Conservation (phyloP, 2,329 filamentous ascomycete species). For the Penicillium sp. region DNA sequence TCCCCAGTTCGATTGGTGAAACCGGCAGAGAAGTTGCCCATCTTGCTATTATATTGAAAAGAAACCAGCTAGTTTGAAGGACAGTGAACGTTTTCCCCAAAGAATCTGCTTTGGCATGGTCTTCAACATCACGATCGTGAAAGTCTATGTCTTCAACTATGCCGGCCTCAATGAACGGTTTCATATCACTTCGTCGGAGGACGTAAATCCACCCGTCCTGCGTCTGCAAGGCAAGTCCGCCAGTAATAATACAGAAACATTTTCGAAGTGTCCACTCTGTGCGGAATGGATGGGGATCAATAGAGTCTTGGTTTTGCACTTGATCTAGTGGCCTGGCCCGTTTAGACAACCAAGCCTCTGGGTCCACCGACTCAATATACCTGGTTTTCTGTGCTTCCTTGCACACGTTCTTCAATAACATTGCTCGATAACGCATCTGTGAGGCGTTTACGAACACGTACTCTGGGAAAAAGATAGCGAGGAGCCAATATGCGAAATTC, state of each 20-base stretch:
- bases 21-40: not conserved
- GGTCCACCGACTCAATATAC: not conserved
- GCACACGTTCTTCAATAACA: not conserved
- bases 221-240: conserved; percentile 3
- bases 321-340: not conserved
- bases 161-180: conserved; percentile 10
- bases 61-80: conserved; percentile 14
- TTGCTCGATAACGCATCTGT: not conserved
- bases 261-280: not conserved
- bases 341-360: not conserved
- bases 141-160: not conserved
- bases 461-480: not conserved
- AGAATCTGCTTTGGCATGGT: conserved; percentile 17
- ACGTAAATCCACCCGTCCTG: conserved; percentile 9
- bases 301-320: not conserved
- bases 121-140: conserved; percentile 11
- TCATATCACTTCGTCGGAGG: conserved; percentile 4
- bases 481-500: not conserved
- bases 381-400: not conserved
- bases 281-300: not conserved
- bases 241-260: not conserved
- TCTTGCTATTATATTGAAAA: conserved; percentile 11
- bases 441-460: not conserved
- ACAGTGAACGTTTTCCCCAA: conserved; percentile 15
- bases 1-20: too few species aligned